Evolutionary conservation across 2,329 filamentous ascomycete genomes (phyloP).

Genomic region (Colletotrichum zoysiae): DNA sequence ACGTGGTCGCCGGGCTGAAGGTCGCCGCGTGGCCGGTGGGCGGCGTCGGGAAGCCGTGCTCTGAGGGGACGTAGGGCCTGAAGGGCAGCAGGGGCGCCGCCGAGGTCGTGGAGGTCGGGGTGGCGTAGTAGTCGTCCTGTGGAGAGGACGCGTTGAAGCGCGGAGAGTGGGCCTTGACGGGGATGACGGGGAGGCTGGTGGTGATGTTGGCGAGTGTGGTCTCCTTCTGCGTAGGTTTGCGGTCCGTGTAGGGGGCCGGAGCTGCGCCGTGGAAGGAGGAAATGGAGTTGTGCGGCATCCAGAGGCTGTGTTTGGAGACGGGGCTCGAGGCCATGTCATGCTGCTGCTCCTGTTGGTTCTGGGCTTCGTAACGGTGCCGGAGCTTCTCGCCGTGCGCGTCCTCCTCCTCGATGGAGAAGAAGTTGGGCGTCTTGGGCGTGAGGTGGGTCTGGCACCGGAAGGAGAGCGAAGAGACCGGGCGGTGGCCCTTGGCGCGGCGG

Average conservation of each 20-base stretch:
- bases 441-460: conserved; percentile 65
- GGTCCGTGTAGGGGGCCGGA: conserved; percentile 19
- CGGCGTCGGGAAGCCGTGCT: conserved; percentile 46
- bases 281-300: conserved; percentile 42
- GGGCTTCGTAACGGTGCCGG: conserved; percentile 36
- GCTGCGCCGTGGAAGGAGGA: conserved; percentile 15
- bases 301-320: conserved; percentile 28
- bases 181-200: conserved; percentile 28
- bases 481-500: conserved; percentile 46
- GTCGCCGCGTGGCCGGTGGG: conserved; percentile 28
- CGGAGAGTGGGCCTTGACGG: conserved; percentile 35
- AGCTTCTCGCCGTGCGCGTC: conserved; percentile 42
- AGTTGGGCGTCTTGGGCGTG: conserved; percentile 54
- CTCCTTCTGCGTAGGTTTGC: conserved; percentile 19
- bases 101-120: conserved; percentile 52
- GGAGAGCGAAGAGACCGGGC: conserved; percentile 60
- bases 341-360: conserved; percentile 24
- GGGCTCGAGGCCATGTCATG: conserved; percentile 4
- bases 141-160: conserved; percentile 34
- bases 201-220: conserved; percentile 34
- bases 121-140: conserved; percentile 42
- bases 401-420: conserved; percentile 52
- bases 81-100: conserved; percentile 52
- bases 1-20: conserved; percentile 30
- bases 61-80: conserved; percentile 48